These are phyloP conservation scores for Curvularia sp. DNA, from an alignment of 2,329 filamentous ascomycete genomes.

Conservation along the genomic window DNA sequence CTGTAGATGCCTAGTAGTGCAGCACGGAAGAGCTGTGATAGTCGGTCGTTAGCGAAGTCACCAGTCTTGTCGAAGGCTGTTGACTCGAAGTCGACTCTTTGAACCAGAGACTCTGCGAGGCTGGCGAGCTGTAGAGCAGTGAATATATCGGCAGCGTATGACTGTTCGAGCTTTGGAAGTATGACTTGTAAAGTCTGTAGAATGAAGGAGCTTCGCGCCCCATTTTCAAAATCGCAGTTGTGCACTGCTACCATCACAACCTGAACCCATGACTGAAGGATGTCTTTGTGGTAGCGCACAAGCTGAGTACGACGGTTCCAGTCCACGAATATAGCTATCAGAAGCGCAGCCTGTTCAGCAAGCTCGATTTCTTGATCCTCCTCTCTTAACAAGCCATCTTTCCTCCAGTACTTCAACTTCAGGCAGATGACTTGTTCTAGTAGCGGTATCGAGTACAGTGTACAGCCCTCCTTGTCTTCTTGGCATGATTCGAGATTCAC, in stretches of 20 bases:
- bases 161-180: slow-evolving; percentile 83
- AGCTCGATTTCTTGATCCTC: slow-evolving; percentile 44
- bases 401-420: slow-evolving; percentile 68
- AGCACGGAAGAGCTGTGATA: slow-evolving; percentile 90
- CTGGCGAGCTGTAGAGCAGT: slow-evolving; percentile 79
- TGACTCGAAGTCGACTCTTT: slow-evolving; percentile 69
- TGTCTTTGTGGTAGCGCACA: slow-evolving; percentile 64
- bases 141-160: slow-evolving; percentile 70
- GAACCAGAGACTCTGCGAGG: slow-evolving; percentile 75
- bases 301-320: slow-evolving; percentile 70
- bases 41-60: slow-evolving; percentile 83
- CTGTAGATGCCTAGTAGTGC: slow-evolving; percentile 81
- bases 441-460: slow-evolving; percentile 72
- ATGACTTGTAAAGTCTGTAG: slow-evolving; percentile 87
- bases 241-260: slow-evolving; percentile 84
- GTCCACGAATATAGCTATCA: slow-evolving; percentile 68
- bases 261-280: slow-evolving; percentile 84
- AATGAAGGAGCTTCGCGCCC: slow-evolving; percentile 76
- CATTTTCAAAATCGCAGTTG: slow-evolving; percentile 78
- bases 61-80: slow-evolving; percentile 58
- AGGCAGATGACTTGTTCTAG: slow-evolving; percentile 77
- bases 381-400: slow-evolving; percentile 48
- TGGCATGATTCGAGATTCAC: slow-evolving; percentile 71
- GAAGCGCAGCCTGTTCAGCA: slow-evolving; percentile 59
- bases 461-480: slow-evolving; percentile 63